These are phyloP conservation scores for Fusarium siculi DNA, from an alignment of 2,329 filamentous ascomycete genomes.

Conservation along the genomic window DNA sequence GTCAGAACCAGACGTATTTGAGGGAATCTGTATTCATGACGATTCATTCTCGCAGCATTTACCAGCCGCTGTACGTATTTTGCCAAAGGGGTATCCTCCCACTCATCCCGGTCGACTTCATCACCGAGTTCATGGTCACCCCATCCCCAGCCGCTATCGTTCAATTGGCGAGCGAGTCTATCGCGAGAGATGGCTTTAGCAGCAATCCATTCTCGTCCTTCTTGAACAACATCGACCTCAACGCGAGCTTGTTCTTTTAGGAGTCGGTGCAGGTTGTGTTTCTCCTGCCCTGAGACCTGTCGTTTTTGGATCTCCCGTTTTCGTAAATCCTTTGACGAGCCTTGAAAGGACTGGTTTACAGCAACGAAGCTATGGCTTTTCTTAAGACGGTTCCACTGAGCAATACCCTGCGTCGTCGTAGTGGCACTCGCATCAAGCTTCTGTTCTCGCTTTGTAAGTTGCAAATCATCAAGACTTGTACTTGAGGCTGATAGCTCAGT, in stretches of 20 bases:
- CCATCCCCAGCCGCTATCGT: conserved; percentile 56
- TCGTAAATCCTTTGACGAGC: conserved; percentile 44
- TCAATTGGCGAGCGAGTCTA: conserved; percentile 53
- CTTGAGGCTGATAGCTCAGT: conserved; percentile 17
- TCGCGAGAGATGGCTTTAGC: conserved; percentile 46
- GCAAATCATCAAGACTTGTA: conserved; percentile 1
- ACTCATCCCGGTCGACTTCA: conserved; percentile 48
- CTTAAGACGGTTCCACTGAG: conserved; percentile 50
- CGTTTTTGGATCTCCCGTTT: conserved; percentile 38
- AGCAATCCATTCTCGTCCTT: conserved; percentile 50
- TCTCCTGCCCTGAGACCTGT: conserved; percentile 40
- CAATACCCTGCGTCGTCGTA: conserved; percentile 32
- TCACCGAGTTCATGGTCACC: conserved; percentile 49
- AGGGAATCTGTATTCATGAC: conserved; percentile 52
- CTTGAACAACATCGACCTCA: conserved; percentile 51
- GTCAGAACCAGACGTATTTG: conserved; percentile 50
- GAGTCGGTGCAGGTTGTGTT: conserved; percentile 44
- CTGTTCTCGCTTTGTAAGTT: conserved; percentile 15
- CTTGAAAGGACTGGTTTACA: conserved; percentile 49
- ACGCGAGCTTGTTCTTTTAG: conserved; percentile 50
- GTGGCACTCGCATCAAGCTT: conserved; percentile 42
- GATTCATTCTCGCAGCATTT: conserved; percentile 50
- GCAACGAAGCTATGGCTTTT: conserved; percentile 46
- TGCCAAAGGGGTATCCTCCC: conserved; percentile 49
- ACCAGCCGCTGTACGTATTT: conserved; percentile 49